phyloP scores from a whole-genome alignment of 2,329 filamentous ascomycete genomes.

The Lojkania enalia region DNA sequence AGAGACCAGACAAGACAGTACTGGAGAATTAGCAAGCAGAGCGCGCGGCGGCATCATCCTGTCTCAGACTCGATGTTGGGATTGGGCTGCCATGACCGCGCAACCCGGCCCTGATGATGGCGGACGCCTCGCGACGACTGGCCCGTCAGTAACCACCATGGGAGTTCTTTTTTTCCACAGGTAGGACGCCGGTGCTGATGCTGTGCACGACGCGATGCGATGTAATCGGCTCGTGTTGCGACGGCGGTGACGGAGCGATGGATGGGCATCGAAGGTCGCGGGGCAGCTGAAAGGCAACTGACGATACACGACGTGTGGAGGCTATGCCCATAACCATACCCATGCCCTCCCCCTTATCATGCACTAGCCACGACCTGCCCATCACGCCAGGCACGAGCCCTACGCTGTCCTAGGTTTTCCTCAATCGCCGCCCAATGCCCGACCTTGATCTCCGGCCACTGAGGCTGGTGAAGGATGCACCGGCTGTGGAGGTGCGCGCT shows the following conservation, averaged over 20 bases:
- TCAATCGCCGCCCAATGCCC: background rate
- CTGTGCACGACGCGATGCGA: background rate
- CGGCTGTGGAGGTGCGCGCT: background rate
- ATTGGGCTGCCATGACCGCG: background rate
- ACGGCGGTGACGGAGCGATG: background rate
- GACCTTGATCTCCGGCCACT: conserved; percentile 1
- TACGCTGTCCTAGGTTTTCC: no score
- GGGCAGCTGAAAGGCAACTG: background rate
- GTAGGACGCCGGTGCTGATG: background rate
- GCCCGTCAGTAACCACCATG: background rate
- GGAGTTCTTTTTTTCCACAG: background rate
- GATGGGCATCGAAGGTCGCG: conserved; percentile 1
- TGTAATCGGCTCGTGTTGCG: background rate
- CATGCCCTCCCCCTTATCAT: conserved; percentile 4
- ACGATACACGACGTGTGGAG: conserved; percentile 1
- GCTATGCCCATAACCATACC: no score
- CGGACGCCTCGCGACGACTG: background rate
- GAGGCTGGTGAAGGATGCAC: background rate
- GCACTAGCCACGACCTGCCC: conserved; percentile 5
- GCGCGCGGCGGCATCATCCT: background rate
- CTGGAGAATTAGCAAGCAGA: conserved; percentile 5
- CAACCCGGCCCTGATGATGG: background rate
- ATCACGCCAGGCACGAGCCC: conserved; percentile 5
- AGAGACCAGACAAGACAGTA: background rate
- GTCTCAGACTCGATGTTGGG: conserved; percentile 10